Conservation (phyloP, 345 rosid genomes). For the Citrus sinensis region DNA sequence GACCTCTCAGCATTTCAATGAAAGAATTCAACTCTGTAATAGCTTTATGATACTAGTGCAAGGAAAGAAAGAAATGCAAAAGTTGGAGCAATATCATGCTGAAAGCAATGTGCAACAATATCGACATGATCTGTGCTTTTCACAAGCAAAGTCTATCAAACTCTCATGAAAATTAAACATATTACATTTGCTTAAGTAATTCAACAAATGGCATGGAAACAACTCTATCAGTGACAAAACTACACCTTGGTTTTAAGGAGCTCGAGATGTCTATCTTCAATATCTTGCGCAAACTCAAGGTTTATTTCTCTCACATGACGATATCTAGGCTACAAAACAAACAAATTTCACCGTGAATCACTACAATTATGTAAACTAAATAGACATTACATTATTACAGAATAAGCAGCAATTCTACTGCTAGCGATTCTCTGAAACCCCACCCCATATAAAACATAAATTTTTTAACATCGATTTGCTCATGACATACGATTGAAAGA, state of each 20-base stretch:
- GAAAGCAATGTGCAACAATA: background rate
- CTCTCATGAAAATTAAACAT: background rate
- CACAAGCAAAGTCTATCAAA: background rate
- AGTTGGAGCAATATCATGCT: background rate
- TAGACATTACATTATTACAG: background rate
- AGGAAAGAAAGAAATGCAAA: background rate
- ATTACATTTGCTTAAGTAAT: background rate
- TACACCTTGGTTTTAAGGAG: constrained; percentile 50
- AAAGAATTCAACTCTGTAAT: background rate
- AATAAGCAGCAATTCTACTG: background rate
- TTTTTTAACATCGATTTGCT: background rate
- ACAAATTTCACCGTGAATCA: background rate
- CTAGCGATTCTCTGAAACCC: background rate
- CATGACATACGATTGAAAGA: constrained; percentile 58
- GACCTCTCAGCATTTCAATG: background rate
- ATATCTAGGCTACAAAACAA: constrained; percentile 63
- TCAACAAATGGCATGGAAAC: background rate
- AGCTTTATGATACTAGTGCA: background rate
- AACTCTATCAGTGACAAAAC: background rate
- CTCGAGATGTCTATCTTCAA: constrained; percentile 70
- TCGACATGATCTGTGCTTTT: background rate
- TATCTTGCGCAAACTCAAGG: constrained; percentile 86
- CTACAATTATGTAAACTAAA: background rate
- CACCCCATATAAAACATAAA: background rate
- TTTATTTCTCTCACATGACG: constrained; percentile 55